A percentile compares a stretch with the other conserved stretches of the same genome.
Conservation (phyloP, 2,329 filamentous ascomycete genomes). For the Cercospora zeae-maydis region DNA sequence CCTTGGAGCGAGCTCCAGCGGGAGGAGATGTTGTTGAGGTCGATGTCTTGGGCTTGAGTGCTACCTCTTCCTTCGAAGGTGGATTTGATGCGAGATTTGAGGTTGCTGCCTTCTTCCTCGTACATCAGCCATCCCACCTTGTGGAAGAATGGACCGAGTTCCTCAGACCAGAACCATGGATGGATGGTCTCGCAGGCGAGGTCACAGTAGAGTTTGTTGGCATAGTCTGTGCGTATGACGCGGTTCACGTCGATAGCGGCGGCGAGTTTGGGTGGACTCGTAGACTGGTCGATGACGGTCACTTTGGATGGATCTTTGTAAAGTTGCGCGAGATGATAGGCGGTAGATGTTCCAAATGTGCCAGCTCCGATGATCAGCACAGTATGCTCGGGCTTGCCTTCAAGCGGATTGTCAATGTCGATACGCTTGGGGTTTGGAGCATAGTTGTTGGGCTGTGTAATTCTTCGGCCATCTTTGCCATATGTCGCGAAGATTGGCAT, state of each 20-base stretch:
- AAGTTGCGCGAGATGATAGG: constrained; percentile 39
- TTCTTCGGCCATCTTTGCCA: background rate
- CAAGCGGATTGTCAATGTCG: constrained; percentile 17
- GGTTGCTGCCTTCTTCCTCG: constrained; percentile 38
- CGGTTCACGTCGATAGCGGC: constrained; percentile 35
- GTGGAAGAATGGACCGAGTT: constrained; percentile 50
- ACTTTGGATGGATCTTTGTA: constrained; percentile 50
- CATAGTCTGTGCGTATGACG: constrained; percentile 35
- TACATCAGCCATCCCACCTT: constrained; percentile 59
- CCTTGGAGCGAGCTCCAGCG: constrained; percentile 41
- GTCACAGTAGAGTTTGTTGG: constrained; percentile 30
- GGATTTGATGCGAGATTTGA: constrained; percentile 48
- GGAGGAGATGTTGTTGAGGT: constrained; percentile 40
- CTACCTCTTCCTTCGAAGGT: constrained; percentile 50
- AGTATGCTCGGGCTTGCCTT: constrained; percentile 20
- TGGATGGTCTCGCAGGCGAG: constrained; percentile 40
- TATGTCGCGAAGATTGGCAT: constrained; percentile 11
- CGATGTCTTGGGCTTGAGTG: constrained; percentile 42
- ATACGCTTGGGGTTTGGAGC: constrained; percentile 17
- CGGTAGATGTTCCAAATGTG: constrained; percentile 27
- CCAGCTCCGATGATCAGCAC: constrained; percentile 29
- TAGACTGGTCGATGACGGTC: constrained; percentile 57
- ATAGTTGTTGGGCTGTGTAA: constrained; percentile 14
- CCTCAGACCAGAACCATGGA: constrained; percentile 36
- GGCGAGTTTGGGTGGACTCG: constrained; percentile 46